Base-by-base conservation (phyloP, 2,329 filamentous ascomycete species). In the Aureobasidium mangrovei region DNA sequence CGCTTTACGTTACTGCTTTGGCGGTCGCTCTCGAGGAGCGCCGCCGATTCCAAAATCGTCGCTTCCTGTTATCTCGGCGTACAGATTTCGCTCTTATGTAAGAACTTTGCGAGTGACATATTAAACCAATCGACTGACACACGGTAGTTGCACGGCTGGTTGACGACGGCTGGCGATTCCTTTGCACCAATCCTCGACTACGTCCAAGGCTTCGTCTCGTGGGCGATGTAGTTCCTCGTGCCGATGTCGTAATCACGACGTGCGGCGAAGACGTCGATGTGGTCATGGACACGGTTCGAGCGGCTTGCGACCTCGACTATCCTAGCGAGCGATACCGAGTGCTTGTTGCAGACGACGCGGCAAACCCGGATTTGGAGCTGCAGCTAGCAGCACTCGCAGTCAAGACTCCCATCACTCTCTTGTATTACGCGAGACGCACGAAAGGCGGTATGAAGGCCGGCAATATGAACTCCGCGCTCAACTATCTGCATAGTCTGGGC, bases 201-300 rank as follows among this genome's bases (percentile, higher is more conserved):
- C 40, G 49, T 12, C 49, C 49, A 24, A 29, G 40, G 35, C 32
- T 53, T 27, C 49, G 49, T 29, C 49, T 53, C 2, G 9, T 39
- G 7, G 49, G 49, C n/a, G 3, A 32, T 12, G n/a, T 5, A 7
- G 49, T 53, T 7, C 49, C 49, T 2, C 41, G 42, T 31, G 70
- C 74, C 4, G 72, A 74, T 55, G 65, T 74, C 4, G 66, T 74
- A 38, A 66, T 75, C 39, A 72, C 70, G n/a, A 70, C 69, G 56
- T 75, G 72, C 53, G 67, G 69, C 41, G 72, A 75, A 61, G 70
- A 73, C 0, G 60, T 68, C 8, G 68, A 67, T 4, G 64, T 74
- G 0, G 68, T 74, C 4, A 58, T 72, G 6, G 66, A 74, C 62
- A 71, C 73, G 32, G 58, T 70, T 47, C 60, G 68, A 55, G 65